Conservation (phyloP, 441 rosid genomes). For the Dalechampia spathulata region DNA sequence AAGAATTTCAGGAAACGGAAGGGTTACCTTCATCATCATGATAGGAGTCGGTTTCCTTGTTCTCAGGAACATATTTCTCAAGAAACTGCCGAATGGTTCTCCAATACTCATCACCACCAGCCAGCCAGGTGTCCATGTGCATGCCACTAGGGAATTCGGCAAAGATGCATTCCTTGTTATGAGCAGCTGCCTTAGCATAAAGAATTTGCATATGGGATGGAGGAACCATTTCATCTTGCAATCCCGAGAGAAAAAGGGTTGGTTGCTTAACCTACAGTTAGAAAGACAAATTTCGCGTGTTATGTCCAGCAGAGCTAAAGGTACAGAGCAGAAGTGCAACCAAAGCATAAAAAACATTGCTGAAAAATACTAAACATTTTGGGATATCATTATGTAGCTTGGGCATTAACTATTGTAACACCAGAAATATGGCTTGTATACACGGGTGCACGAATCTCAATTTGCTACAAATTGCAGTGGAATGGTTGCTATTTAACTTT, state of each 20-base stretch:
- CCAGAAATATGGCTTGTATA: neutral
- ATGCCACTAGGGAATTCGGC: constrained; percentile 86
- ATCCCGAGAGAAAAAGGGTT: constrained; percentile 88
- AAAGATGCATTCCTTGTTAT: constrained; percentile 54
- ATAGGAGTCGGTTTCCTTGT: constrained; percentile 28
- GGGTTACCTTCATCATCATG: constrained; percentile 24
- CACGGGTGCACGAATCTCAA: neutral
- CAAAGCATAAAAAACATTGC: neutral
- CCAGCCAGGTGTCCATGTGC: constrained; percentile 98
- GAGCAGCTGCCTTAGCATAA: constrained; percentile 80
- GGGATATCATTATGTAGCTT: neutral
- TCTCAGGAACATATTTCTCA: constrained; percentile 46
- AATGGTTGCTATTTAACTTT: neutral
- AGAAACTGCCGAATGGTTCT: constrained; percentile 51
- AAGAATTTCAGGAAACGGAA: constrained; percentile 17
- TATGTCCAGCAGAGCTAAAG: neutral
- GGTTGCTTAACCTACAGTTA: constrained; percentile 75
- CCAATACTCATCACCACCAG: constrained; percentile 94
- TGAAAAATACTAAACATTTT: neutral
- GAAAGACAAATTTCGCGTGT: constrained; percentile 10
- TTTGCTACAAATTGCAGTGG: neutral
- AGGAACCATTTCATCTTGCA: constrained; percentile 98
- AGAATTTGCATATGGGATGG: constrained; percentile 85
- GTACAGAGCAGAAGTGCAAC: neutral
- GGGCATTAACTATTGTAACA: neutral